Evolutionary conservation across 768 basidiomycete genomes (phyloP), one percentile per base, ranked within the genome.

Genomic region (Podaxis sp.): DNA sequence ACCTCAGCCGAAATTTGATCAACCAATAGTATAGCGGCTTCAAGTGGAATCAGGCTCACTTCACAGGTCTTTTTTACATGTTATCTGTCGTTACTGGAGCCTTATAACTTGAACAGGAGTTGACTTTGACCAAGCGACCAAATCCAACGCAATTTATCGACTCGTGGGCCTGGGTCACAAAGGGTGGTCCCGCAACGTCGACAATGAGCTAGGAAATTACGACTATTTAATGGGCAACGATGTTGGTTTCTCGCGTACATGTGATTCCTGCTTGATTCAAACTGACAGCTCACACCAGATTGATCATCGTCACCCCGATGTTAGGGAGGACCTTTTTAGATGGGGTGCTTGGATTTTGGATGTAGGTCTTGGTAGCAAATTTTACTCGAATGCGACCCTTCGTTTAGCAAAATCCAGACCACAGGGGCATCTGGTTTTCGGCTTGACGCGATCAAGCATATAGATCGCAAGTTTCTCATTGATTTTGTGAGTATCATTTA

Each of bases 361-460:
- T 61, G 78, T 77, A 57, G 25, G 61, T 51, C 1, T 32, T 37
- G 14, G 40, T 18, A 18, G 18, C 50, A 16, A 23, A 57, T 7
- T 38, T 54, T n/a, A 23, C 21, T 54, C 59, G 23, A 48, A 35
- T 11, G 37, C 18, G 11, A 18, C 37, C 7, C 14, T 25, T 44
- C 51, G 28, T 6, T 44, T 50, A 55, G 36, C 25, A 36, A 53
- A 61, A 50, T 40, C 50, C 63, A 92, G 90, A 86, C 82, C 1
- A 90, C 87, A 2, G 83, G 82, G 6, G 87, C 83, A 10, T 72
- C 73, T 35, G 95, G 94, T 11, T 93, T 95, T 71, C 82, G 93
- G 52, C 79, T 96, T 28, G 95, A 96, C 68, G 95, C 94, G 16
- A 90, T 95, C 64, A 97, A 96, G 70, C 95, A 97, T 65, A 87